Evolutionary conservation across 176 grass and related monocot genomes (phyloP).

Genomic region (Musa troglodytarum): DNA sequence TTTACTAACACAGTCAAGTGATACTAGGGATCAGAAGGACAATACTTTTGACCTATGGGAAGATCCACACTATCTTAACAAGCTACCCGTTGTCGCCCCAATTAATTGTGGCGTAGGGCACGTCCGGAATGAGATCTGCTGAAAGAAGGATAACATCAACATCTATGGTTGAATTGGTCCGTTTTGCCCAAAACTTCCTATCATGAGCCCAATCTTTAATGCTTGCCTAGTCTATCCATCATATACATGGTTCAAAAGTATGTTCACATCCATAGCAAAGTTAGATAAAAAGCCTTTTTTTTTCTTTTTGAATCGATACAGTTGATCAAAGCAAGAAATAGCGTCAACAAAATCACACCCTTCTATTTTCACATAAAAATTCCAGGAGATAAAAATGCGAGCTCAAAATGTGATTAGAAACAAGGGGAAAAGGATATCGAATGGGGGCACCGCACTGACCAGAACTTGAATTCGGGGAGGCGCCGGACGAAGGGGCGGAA

Average conservation of each 20-base stretch:
- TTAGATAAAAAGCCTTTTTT: background rate
- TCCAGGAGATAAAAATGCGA: background rate
- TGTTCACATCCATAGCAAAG: background rate
- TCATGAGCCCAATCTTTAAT: background rate
- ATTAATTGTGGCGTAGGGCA: background rate
- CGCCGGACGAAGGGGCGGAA: slow-evolving; percentile 73
- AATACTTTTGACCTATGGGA: no score
- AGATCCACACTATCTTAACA: background rate
- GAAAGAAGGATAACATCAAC: background rate
- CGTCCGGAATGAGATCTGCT: background rate
- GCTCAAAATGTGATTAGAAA: background rate
- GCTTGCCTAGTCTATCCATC: background rate
- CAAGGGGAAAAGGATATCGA: background rate
- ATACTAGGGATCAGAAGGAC: no score
- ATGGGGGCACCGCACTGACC: slow-evolving; percentile 17
- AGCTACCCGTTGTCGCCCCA: background rate
- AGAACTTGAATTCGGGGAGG: slow-evolving; percentile 87
- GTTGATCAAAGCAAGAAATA: background rate
- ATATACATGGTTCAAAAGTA: background rate
- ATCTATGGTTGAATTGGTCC: background rate
- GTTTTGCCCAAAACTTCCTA: background rate
- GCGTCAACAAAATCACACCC: no score
- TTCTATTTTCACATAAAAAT: background rate
- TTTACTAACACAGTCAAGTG: no score
- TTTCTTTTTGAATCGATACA: background rate